Percentiles rank a stretch among this genome's conserved stretches.
phyloP scores from a whole-genome alignment of 345 rosid genomes.

The Murraya paniculata region DNA sequence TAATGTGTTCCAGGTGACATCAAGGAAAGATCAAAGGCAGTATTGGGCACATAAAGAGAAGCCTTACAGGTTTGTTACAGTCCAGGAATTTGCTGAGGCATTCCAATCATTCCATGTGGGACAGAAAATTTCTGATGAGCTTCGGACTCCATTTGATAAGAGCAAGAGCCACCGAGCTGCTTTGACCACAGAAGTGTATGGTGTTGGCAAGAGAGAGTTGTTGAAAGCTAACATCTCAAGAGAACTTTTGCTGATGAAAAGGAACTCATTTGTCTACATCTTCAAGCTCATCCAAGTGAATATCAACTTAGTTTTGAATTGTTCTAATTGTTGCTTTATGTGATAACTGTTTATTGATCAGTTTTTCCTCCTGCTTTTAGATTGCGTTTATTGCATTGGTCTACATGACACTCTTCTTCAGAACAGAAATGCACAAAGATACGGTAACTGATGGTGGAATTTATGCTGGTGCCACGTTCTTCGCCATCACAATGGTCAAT shows the following conservation, averaged over 20 bases:
- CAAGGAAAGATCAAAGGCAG: conserved; percentile 68
- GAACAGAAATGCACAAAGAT: conserved; percentile 55
- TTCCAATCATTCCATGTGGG: conserved; percentile 44
- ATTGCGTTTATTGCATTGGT: conserved; percentile 36
- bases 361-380: conserved; percentile 24
- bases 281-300: conserved; percentile 52
- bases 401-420: conserved; percentile 54
- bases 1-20: conserved; percentile 49
- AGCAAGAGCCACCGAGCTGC: conserved; percentile 58
- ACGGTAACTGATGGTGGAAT: conserved; percentile 44
- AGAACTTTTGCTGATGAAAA: conserved; percentile 58
- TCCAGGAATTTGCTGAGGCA: conserved; percentile 51
- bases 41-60: conserved; percentile 51
- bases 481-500: conserved; percentile 43
- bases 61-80: conserved; percentile 51
- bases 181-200: conserved; percentile 42
- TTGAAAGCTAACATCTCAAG: conserved; percentile 51
- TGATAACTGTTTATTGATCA: conserved; percentile 2
- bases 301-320: not conserved
- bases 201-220: conserved; percentile 48
- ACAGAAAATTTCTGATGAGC: conserved; percentile 33
- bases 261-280: conserved; percentile 48
- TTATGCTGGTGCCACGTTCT: conserved; percentile 66
- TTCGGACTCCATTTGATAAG: conserved; percentile 47
- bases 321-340: not conserved